phyloP scores from a whole-genome alignment of 108 stramenopile species.

The Phaeodactylum tricornutum region DNA sequence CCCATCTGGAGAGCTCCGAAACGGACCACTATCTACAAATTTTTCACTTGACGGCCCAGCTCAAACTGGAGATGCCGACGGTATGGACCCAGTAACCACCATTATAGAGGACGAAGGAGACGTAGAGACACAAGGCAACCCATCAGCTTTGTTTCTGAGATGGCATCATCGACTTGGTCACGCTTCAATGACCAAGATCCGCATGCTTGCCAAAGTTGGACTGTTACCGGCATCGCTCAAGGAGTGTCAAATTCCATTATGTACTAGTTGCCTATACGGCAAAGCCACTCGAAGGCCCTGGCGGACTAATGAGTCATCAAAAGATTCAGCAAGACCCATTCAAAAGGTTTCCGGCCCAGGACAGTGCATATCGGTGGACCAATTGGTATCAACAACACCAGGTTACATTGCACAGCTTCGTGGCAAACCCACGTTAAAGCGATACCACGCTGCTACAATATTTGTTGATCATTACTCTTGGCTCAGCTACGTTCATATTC shows the following conservation, averaged over 20 bases:
- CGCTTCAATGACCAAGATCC: conserved; percentile 9
- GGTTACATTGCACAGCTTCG: conserved; percentile 37
- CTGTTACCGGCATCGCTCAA: conserved; percentile 12
- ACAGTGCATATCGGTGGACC: conserved; percentile 28
- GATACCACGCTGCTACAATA: conserved; percentile 26
- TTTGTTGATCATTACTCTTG: conserved; percentile 33
- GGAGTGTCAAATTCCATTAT: conserved; percentile 17
- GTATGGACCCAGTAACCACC: too few relatives aligned
- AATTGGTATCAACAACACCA: conserved; percentile 24
- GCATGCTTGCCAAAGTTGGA: conserved; percentile 18
- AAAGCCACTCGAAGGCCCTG: not conserved
- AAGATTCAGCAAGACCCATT: too few relatives aligned
- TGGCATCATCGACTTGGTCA: conserved; percentile 20
- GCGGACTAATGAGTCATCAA: too few relatives aligned
- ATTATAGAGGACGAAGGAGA: conserved; percentile 11
- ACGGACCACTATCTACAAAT: too few relatives aligned
- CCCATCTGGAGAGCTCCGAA: too few relatives aligned
- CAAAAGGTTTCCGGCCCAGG: too few relatives aligned
- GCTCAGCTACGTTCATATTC: conserved; percentile 23
- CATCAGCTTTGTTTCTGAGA: conserved; percentile 12
- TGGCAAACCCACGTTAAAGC: conserved; percentile 16
- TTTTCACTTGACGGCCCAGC: too few relatives aligned
- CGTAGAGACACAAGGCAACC: conserved; percentile 3
- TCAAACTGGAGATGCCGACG: too few relatives aligned
- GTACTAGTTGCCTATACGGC: conserved; percentile 16